Evolutionary conservation across 1,139 yeast species (phyloP).

Genomic region (Saccharomyces hybrid): DNA sequence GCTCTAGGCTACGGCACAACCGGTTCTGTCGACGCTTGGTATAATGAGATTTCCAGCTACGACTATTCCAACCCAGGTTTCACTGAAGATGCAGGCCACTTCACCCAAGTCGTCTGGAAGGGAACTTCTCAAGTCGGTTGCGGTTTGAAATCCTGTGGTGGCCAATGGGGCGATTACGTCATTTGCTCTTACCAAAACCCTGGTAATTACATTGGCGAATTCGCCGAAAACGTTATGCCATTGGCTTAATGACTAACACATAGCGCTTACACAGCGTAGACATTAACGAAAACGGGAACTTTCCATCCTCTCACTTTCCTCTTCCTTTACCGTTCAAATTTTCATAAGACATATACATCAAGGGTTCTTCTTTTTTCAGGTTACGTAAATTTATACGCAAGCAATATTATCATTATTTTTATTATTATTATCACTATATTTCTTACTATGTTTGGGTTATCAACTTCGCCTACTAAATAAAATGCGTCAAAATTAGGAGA

Average conservation of each 20-base stretch:
- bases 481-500: not conserved
- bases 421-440: not conserved
- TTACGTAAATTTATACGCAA: not conserved
- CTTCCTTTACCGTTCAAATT: not conserved
- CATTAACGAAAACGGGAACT: not conserved
- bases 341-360: not conserved
- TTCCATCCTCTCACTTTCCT: not conserved
- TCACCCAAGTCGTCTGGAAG: constrained; percentile 67
- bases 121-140: constrained; percentile 51
- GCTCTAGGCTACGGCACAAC: constrained; percentile 45
- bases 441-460: not conserved
- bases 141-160: constrained; percentile 48
- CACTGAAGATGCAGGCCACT: constrained; percentile 47
- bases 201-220: constrained; percentile 46
- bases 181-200: constrained; percentile 59
- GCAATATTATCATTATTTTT: not conserved
- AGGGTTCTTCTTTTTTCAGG: not conserved
- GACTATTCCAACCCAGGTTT: constrained; percentile 34
- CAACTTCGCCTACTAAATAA: not conserved
- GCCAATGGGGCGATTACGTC: constrained; percentile 44
- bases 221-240: constrained; percentile 45
- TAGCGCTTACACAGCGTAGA: not conserved
- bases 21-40: constrained; percentile 55
- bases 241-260: constrained; percentile 9
- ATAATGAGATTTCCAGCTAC: constrained; percentile 50